Evolutionary conservation across 139 green algal species (phyloP), one percentile per base, ranked within the genome.

Genomic region (Haematococcus lacustris): DNA sequence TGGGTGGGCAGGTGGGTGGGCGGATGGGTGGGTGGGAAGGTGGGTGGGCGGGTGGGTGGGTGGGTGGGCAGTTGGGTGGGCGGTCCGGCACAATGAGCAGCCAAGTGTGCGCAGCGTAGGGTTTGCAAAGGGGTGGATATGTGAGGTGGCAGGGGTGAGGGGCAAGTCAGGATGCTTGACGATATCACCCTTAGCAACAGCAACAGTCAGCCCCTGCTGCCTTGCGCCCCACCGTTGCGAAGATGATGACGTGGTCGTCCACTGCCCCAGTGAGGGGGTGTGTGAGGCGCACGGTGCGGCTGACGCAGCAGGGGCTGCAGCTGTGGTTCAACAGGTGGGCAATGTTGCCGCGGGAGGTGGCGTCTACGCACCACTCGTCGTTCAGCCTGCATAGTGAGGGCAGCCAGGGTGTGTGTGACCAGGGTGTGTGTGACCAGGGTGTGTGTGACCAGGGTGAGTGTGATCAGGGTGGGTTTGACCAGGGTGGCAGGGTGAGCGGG

Each of bases 321-420:
- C 83, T 88, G 85, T 98, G 93, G 85, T 98, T 98, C 63, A 98
- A 85, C 53, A 98, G 83, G 82, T 89, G 81, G 9, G 90, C 83
- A 59, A 86, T 82, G 66, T 84, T 85, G 73, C 87, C 93, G 37
- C n/a, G n/a, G n/a, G n/a, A n/a, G n/a, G 72, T 77, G 6, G 72
- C 72, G 51, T 77, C 72, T 30, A 77, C 72, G 51, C 63, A 72
- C 26, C 23, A 57, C 2, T 32, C 28, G 6, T 77, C 32, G 47
- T 66, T 71, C 62, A 77, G 50, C 62, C 70, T 75, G 70, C 34
- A 33, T n/a, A n/a, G n/a, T n/a, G n/a, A n/a, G n/a, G n/a, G n/a
- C n/a, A n/a, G n/a, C n/a, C n/a, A n/a, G n/a, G n/a, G n/a, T n/a
- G n/a, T n/a, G n/a, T n/a, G n/a, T n/a, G n/a, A n/a, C n/a, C n/a